phyloP scores from a whole-genome alignment of 305 asterid genomes.

The Fraxinus xanthoxyloides region DNA sequence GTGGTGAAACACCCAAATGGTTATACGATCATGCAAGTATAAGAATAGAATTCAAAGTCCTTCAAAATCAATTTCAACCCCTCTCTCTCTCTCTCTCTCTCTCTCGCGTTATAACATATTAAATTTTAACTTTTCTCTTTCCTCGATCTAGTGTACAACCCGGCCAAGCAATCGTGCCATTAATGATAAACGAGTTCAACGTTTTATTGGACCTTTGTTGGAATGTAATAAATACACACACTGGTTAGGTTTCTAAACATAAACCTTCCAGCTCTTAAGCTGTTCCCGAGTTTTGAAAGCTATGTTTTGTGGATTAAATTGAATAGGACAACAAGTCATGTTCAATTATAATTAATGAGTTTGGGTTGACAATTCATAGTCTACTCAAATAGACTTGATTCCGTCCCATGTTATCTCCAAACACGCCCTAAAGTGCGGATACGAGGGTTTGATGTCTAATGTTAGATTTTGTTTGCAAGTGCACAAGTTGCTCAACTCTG shows the following conservation, averaged over 20 bases:
- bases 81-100: no score
- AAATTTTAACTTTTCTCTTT: neutral
- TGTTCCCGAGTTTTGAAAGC: neutral
- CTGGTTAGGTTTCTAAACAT: neutral
- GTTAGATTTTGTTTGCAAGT: conserved; percentile 25
- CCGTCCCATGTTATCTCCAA: conserved; percentile 35
- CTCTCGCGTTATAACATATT: neutral
- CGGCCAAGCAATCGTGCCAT: neutral
- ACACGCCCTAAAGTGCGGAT: conserved; percentile 33
- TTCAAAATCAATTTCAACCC: neutral
- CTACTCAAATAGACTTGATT: conserved; percentile 4
- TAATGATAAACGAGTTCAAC: neutral
- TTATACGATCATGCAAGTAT: neutral
- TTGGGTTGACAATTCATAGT: neutral
- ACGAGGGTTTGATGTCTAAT: conserved; percentile 11
- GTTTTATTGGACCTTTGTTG: neutral
- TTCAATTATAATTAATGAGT: neutral
- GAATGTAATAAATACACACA: neutral
- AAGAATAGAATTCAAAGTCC: no score
- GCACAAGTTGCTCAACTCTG: conserved; percentile 20
- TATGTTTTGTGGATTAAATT: neutral
- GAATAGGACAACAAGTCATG: neutral
- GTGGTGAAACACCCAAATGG: neutral
- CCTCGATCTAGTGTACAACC: neutral
- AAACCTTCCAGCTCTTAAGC: neutral